Percentiles rank a stretch among this genome's conserved stretches.
phyloP scores from a whole-genome alignment of 768 basidiomycete species.

The Lactifluus rugatus region DNA sequence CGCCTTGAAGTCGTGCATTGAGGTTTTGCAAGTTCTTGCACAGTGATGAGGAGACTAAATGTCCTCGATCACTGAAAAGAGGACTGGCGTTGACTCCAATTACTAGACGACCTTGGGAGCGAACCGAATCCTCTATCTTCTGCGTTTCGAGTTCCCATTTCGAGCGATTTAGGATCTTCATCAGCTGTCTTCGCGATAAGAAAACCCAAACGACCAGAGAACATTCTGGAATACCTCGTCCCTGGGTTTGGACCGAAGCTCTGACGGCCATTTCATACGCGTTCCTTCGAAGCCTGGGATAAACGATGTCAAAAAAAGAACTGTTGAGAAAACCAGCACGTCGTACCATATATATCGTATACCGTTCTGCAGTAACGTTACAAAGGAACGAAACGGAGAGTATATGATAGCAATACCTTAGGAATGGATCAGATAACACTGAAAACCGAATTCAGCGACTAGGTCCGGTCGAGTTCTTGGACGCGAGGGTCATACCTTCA shows the following conservation, averaged over 20 bases:
- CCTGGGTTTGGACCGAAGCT: slow-evolving; percentile 34
- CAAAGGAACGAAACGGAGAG: slow-evolving; percentile 20
- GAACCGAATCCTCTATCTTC: slow-evolving; percentile 32
- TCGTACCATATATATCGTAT: slow-evolving; percentile 20
- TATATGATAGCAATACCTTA: slow-evolving; percentile 5
- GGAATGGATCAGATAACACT: slow-evolving; percentile 21
- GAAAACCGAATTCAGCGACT: not conserved
- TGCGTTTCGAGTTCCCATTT: slow-evolving; percentile 31
- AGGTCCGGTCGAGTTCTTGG: not conserved
- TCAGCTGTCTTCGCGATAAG: slow-evolving; percentile 32
- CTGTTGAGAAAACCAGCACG: not conserved
- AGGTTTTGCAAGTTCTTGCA: slow-evolving; percentile 22
- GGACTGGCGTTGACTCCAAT: slow-evolving; percentile 42
- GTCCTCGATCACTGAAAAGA: slow-evolving; percentile 32
- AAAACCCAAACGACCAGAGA: not conserved
- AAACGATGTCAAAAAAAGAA: not conserved
- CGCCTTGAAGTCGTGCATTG: slow-evolving; percentile 24
- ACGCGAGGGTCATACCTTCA: slow-evolving; percentile 43
- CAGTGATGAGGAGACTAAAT: not conserved
- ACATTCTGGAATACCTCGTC: slow-evolving; percentile 36
- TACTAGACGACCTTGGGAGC: slow-evolving; percentile 36
- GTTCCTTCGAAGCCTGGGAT: slow-evolving; percentile 31
- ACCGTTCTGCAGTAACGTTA: slow-evolving; percentile 16
- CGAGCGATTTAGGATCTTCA: slow-evolving; percentile 33
- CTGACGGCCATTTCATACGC: slow-evolving; percentile 35